A percentile compares a stretch with the other conserved stretches of the same genome.
phyloP scores from a whole-genome alignment of 805 yeast genomes.

The Wickerhamiella vanderwaltii region DNA sequence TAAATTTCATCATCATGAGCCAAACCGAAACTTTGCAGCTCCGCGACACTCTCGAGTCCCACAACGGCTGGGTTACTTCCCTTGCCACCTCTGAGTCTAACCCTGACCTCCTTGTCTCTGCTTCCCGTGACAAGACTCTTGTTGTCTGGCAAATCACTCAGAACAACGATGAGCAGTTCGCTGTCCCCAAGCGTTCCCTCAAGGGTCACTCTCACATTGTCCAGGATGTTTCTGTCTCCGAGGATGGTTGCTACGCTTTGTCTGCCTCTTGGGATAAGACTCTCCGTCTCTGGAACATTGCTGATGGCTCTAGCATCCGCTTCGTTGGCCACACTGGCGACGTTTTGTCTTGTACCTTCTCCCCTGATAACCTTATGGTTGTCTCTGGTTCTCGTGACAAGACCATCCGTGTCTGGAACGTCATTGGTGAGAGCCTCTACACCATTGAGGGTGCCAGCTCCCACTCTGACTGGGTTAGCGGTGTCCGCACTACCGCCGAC shows the following conservation, averaged over 20 bases:
- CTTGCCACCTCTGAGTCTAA: constrained; percentile 95
- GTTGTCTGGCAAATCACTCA: constrained; percentile 96
- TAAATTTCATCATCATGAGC: constrained; percentile 20
- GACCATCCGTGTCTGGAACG: constrained; percentile 99
- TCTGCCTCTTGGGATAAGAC: constrained; percentile 99
- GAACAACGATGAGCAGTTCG: constrained; percentile 93
- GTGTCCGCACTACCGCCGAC: constrained; percentile 97
- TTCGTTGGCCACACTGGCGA: constrained; percentile 97
- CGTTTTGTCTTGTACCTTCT: constrained; percentile 92
- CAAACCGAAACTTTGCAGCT: constrained; percentile 84
- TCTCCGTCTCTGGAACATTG: constrained; percentile 95
- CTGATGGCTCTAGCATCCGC: constrained; percentile 87
- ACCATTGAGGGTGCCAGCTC: constrained; percentile 58
- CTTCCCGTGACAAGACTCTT: constrained; percentile 97
- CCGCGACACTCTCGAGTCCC: constrained; percentile 98
- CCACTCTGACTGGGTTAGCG: constrained; percentile 98
- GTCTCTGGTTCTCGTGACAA: constrained; percentile 98
- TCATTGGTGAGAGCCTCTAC: constrained; percentile 92
- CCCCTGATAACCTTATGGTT: constrained; percentile 93
- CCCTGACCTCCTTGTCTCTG: constrained; percentile 97
- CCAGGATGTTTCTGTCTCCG: constrained; percentile 93
- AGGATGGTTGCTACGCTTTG: constrained; percentile 95
- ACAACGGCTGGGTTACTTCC: constrained; percentile 80
- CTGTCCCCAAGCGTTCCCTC: constrained; percentile 95
- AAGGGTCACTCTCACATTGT: constrained; percentile 99